These are phyloP conservation scores for Russula ochroleuca DNA, from an alignment of 768 basidiomycete species.

Conservation along the genomic window DNA sequence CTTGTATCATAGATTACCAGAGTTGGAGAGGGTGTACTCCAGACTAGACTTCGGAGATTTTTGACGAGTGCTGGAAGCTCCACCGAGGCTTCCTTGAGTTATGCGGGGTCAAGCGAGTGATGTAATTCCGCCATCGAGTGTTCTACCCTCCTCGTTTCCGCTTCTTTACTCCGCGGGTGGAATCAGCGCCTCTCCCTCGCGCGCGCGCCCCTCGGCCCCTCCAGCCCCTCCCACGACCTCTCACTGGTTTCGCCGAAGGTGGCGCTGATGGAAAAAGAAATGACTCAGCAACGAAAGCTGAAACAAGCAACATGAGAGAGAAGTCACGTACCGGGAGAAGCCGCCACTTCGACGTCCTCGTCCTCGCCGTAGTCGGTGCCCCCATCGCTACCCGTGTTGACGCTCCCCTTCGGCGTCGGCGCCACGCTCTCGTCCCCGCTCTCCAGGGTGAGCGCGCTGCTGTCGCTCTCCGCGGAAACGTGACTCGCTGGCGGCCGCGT, in stretches of 20 bases:
- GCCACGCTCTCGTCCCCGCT: constrained; percentile 67
- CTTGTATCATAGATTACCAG: constrained; percentile 11
- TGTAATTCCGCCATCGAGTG: background rate
- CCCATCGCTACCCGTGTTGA: constrained; percentile 65
- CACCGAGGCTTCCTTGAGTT: background rate
- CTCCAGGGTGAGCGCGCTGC: constrained; percentile 78
- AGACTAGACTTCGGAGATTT: background rate
- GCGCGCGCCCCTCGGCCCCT: constrained; percentile 20
- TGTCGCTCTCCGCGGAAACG: constrained; percentile 80
- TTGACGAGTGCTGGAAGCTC: background rate
- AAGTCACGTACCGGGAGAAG: constrained; percentile 23
- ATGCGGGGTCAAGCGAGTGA: background rate
- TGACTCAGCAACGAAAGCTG: background rate
- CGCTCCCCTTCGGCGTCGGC: constrained; percentile 61
- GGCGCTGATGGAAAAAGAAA: constrained; percentile 12
- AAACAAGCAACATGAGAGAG: background rate
- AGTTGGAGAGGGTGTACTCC: constrained; percentile 6
- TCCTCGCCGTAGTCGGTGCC: constrained; percentile 61
- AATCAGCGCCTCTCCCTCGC: constrained; percentile 17
- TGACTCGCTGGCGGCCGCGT: constrained; percentile 57
- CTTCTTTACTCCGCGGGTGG: constrained; percentile 19
- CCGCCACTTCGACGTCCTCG: constrained; percentile 51
- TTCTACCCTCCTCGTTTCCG: constrained; percentile 20
- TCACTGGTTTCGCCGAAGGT: constrained; percentile 11
- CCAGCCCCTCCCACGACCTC: constrained; percentile 18